A percentile compares a stretch with the other conserved stretches of the same genome.
Conservation (phyloP, 1,284 basidiomycete genomes). For the Pseudozyma sp. region DNA sequence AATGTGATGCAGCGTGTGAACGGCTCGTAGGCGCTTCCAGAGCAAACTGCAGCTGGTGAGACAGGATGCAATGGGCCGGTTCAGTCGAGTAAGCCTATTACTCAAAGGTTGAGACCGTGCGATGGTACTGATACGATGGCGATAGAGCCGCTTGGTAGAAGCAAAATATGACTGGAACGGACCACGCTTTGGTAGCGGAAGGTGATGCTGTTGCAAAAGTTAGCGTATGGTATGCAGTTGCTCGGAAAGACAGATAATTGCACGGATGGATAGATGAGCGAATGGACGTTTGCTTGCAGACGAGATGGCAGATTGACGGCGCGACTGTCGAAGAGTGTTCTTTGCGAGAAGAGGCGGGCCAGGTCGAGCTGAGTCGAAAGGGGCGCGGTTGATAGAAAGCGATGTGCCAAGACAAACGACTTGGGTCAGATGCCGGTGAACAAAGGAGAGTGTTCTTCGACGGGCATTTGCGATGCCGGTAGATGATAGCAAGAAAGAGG, state of each 20-base stretch:
- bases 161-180: neutral
- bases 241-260: slow-evolving; percentile 2
- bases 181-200: neutral
- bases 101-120: no score
- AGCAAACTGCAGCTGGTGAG: neutral
- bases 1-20: no score
- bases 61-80: neutral
- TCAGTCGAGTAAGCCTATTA: no score
- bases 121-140: no score
- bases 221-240: slow-evolving; percentile 21
- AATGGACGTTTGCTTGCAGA: neutral
- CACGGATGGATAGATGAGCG: neutral
- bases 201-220: slow-evolving; percentile 8
- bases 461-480: neutral
- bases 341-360: neutral
- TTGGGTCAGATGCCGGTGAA: neutral
- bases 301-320: no score
- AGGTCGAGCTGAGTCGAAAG: slow-evolving; percentile 1
- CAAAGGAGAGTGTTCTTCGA: neutral
- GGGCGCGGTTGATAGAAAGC: slow-evolving; percentile 1
- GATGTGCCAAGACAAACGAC: neutral
- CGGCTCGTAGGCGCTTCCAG: neutral
- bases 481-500: neutral
- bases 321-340: no score
- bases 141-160: neutral